These are phyloP conservation scores for Ceriops decandra DNA, from an alignment of 345 rosid genomes.

Conservation along the genomic window DNA sequence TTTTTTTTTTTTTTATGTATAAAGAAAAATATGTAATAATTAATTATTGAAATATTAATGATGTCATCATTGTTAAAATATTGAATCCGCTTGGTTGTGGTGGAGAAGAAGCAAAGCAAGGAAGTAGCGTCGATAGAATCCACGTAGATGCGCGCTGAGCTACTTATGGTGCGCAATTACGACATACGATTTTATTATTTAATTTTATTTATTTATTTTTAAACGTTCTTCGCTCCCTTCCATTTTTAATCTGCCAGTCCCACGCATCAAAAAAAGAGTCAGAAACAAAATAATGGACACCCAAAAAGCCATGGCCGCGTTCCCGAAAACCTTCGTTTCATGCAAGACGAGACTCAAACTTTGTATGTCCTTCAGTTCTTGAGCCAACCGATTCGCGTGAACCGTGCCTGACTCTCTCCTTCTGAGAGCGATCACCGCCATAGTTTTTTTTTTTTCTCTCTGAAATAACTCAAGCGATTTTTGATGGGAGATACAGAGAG, in stretches of 20 bases:
- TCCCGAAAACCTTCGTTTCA: constrained; percentile 6
- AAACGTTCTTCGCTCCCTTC: constrained; percentile 12
- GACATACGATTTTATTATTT: constrained; percentile 12
- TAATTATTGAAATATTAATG: background rate
- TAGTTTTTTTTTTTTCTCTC: background rate
- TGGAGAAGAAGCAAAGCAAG: constrained; percentile 36
- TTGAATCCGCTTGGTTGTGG: background rate
- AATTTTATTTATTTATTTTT: background rate
- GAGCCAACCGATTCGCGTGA: constrained; percentile 8
- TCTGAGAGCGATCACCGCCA: background rate
- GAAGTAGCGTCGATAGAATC: constrained; percentile 37
- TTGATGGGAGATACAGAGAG: constrained; percentile 53
- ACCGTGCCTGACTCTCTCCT: background rate
- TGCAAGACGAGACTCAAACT: constrained; percentile 15
- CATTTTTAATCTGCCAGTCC: background rate
- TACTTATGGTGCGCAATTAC: constrained; percentile 41
- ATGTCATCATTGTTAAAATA: background rate
- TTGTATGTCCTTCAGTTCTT: constrained; percentile 17
- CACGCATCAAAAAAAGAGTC: too few relatives aligned
- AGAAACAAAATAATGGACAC: background rate
- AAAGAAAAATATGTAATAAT: too few relatives aligned
- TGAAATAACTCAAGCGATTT: background rate
- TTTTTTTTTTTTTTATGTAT: too few relatives aligned
- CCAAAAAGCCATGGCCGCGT: constrained; percentile 10
- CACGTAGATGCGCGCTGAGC: constrained; percentile 40